Base-by-base conservation (phyloP, 192 early-diverging fungal genomes). In the Podila verticillata region DNA sequence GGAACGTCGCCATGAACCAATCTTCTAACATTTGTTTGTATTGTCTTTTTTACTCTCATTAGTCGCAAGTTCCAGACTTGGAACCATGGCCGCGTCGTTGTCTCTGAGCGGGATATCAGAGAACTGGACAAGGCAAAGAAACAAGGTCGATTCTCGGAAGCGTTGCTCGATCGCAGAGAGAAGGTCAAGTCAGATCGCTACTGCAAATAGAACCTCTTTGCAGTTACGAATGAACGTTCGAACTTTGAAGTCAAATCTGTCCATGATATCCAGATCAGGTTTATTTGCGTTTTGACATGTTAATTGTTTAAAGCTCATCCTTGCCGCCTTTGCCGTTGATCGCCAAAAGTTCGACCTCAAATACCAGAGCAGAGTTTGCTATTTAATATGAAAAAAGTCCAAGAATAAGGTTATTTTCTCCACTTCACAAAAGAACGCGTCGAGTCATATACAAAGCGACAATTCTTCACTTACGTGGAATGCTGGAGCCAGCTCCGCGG, bases 161-260 rank as follows among this genome's bases (percentile, higher is more conserved):
- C 92, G 24, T 65, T 96, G 29, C 70, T 96, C 49, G 92, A 95
- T 85, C 89, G 95, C 30, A 82, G 95, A 54, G 89, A 87, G 67
- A 95, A 95, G 83, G 77, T 95, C 28, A 96, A 96, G 66, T 88
- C 91, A 17, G 94, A 96, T 83, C 92, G 93, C 47, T 93, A 93
- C 70, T 94, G 93, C 83, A 94, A 94, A 82, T 94, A 79, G 15
- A 86, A 62, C 48, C 0, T 65, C 30, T 51, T 65, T 35, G 51
- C 13, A 12, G 39, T 0, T 29, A 61, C 5, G 13, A 63, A 26
- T n/a, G n/a, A 13, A 7, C 15, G n/a, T 35, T 10, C 20, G 48
- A 31, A 31, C 30, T 28, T 48, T 19, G 51, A 36, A 32, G 34
- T 3, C 7, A n/a, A 24, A 17, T 44, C 1, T 44, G 13, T 17